phyloP scores from a whole-genome alignment of 2,329 filamentous ascomycete species.

The Trichophyton simii region DNA sequence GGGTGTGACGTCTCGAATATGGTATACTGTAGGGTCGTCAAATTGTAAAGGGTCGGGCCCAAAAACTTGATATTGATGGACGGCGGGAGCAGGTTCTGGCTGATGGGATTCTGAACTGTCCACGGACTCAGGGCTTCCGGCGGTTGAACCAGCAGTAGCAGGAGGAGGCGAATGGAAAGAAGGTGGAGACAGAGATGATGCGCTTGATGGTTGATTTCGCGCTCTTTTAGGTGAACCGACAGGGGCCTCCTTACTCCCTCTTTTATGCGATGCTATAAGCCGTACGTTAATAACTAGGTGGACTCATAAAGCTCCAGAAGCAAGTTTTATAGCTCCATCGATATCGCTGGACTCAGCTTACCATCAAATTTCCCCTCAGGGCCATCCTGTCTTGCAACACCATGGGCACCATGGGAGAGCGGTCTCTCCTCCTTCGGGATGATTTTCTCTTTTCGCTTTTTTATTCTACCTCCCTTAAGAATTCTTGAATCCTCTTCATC shows the following conservation, averaged over 20 bases:
- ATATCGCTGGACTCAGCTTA: slow-evolving; percentile 18
- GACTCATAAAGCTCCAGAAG: neutral
- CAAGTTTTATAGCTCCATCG: neutral
- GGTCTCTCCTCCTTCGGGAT: slow-evolving; percentile 48
- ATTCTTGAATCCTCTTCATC: slow-evolving; percentile 34
- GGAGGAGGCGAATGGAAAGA: slow-evolving; percentile 34
- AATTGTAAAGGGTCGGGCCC: slow-evolving; percentile 87
- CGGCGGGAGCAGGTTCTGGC: slow-evolving; percentile 46
- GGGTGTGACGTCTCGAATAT: slow-evolving; percentile 63
- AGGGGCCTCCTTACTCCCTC: slow-evolving; percentile 13
- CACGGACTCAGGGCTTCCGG: slow-evolving; percentile 51
- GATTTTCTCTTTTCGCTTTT: slow-evolving; percentile 64
- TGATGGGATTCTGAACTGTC: slow-evolving; percentile 47
- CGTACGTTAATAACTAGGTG: neutral
- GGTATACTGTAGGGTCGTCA: slow-evolving; percentile 81
- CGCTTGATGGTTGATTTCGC: slow-evolving; percentile 25
- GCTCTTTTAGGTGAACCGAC: slow-evolving; percentile 29
- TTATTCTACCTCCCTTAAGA: slow-evolving; percentile 51
- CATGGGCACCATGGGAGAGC: slow-evolving; percentile 50
- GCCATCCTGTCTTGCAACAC: slow-evolving; percentile 52
- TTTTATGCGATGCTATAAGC: slow-evolving; percentile 8
- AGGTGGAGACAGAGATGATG: slow-evolving; percentile 30
- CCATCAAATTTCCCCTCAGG: slow-evolving; percentile 46
- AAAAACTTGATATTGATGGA: slow-evolving; percentile 71
- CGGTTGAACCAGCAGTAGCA: slow-evolving; percentile 48